Evolutionary conservation across 495 filamentous ascomycete genomes (phyloP).

Genomic region (Penicillium tannophilum): DNA sequence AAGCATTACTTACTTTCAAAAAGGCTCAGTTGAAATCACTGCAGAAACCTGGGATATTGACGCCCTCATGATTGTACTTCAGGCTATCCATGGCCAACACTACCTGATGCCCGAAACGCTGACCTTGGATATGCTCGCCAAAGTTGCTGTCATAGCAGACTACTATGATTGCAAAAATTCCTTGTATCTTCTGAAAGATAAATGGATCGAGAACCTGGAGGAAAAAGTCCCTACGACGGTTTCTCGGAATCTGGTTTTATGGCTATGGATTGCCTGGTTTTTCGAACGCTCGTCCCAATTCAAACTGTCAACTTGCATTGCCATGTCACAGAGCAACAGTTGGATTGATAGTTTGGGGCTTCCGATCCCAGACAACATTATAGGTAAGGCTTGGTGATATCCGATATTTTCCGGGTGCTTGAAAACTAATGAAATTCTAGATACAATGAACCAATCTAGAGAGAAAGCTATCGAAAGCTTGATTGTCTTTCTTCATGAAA

Average conservation of each 20-base stretch:
- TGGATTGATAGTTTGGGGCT: conserved; percentile 29
- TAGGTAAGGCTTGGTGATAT: no score
- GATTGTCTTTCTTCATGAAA: conserved; percentile 18
- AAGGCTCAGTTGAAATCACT: conserved; percentile 46
- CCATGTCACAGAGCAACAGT: conserved; percentile 23
- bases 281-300: conserved; percentile 29
- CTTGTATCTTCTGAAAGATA: conserved; percentile 41
- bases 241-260: conserved; percentile 35
- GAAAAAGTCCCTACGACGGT: conserved; percentile 18
- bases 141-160: conserved; percentile 54
- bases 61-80: conserved; percentile 52
- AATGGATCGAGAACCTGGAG: conserved; percentile 42
- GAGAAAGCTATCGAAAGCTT: conserved; percentile 20
- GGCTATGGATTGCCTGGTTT: conserved; percentile 42
- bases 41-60: conserved; percentile 40
- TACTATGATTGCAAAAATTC: conserved; percentile 51
- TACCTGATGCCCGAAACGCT: conserved; percentile 42
- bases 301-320: conserved; percentile 22
- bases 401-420: conserved; percentile 3
- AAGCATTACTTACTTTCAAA: conserved; percentile 27
- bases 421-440: conserved; percentile 16
- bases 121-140: conserved; percentile 47
- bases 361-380: conserved; percentile 29
- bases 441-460: conserved; percentile 22
- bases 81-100: conserved; percentile 52